Evolutionary conservation across 2,329 filamentous ascomycete genomes (phyloP).

Genomic region (Apiospora aurea): DNA sequence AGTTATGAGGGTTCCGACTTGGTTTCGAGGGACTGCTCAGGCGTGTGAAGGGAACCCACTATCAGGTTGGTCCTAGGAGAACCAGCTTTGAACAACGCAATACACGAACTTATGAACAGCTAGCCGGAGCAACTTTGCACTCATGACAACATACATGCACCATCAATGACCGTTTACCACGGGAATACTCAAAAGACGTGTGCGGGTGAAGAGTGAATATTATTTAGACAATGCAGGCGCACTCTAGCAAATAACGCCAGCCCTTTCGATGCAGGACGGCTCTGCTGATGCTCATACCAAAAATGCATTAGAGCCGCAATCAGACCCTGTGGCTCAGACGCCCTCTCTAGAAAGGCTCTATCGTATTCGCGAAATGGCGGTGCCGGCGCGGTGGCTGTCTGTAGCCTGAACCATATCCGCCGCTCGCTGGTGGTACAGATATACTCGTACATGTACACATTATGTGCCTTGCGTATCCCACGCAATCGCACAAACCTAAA

Average conservation of each 20-base stretch:
- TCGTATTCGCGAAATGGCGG: neutral
- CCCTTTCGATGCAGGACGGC: neutral
- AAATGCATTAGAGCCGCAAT: neutral
- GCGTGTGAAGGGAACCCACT: neutral
- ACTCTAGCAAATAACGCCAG: neutral
- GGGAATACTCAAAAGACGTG: neutral
- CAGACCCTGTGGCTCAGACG: neutral
- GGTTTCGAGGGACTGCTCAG: neutral
- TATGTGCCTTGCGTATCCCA: neutral
- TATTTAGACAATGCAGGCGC: constrained; percentile 9
- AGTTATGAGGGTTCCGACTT: neutral
- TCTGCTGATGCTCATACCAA: neutral
- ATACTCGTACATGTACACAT: constrained; percentile 14
- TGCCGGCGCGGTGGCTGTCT: neutral
- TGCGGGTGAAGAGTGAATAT: neutral
- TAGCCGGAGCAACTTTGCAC: neutral
- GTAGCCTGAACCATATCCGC: neutral
- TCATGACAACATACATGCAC: no score
- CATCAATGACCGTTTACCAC: neutral
- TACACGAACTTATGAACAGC: neutral
- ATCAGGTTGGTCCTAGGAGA: no score
- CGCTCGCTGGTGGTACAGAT: constrained; percentile 6
- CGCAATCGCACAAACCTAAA: neutral
- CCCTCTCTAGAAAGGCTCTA: neutral
- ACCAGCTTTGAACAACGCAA: neutral